Evolutionary conservation across 2,329 filamentous ascomycete genomes (phyloP).

Genomic region (Colletotrichum melonis): DNA sequence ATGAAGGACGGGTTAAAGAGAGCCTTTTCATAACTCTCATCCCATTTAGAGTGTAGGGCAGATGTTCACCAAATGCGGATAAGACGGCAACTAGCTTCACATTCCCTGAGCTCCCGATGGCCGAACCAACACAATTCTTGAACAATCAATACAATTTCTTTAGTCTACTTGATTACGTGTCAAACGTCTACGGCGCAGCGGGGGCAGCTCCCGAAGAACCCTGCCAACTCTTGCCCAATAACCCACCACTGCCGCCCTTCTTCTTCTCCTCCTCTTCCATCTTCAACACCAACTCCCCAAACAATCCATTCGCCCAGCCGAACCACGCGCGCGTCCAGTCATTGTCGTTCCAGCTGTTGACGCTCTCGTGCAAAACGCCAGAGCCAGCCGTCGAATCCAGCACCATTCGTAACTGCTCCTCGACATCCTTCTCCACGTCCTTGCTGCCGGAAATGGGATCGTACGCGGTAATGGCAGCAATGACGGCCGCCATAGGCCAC

Average conservation of each 20-base stretch:
- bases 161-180: background rate
- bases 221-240: constrained; percentile 26
- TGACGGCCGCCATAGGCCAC: constrained; percentile 68
- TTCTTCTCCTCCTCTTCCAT: constrained; percentile 37
- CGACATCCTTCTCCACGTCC: constrained; percentile 48
- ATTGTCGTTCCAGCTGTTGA: constrained; percentile 53
- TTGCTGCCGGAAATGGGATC: constrained; percentile 39
- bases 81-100: background rate
- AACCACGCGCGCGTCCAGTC: constrained; percentile 60
- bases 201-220: background rate
- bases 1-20: no score
- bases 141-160: background rate
- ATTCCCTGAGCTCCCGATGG: background rate
- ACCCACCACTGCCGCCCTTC: background rate
- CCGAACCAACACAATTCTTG: background rate
- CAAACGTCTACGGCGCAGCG: background rate
- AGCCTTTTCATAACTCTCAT: background rate
- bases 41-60: background rate
- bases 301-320: constrained; percentile 56
- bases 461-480: constrained; percentile 61
- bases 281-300: constrained; percentile 53
- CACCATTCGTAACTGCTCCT: constrained; percentile 49
- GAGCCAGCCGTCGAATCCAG: constrained; percentile 52
- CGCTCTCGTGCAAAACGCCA: constrained; percentile 62
- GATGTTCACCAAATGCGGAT: background rate